phyloP scores from a whole-genome alignment of 768 basidiomycete species.

The Pleurotus salmoneostramineus region DNA sequence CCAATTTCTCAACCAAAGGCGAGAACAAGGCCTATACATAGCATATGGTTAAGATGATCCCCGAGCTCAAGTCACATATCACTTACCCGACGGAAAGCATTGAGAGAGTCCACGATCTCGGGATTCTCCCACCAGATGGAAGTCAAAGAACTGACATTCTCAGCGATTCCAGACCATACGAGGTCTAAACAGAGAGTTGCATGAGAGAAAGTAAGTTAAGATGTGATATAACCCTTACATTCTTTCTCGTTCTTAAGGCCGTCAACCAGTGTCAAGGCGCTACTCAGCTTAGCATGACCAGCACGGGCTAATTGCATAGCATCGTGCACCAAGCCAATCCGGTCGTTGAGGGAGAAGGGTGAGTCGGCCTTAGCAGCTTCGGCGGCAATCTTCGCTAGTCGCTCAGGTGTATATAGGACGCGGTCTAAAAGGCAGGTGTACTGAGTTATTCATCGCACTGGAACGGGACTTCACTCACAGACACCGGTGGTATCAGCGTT shows the following conservation, averaged over 20 bases:
- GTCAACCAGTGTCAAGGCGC: constrained; percentile 69
- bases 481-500: constrained; percentile 89
- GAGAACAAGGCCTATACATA: constrained; percentile 54
- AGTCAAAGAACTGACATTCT: constrained; percentile 48
- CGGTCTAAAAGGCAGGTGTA: constrained; percentile 48
- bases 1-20: constrained; percentile 76
- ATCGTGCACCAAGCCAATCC: constrained; percentile 87
- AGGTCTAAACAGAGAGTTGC: constrained; percentile 45
- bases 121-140: constrained; percentile 84
- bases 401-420: constrained; percentile 79
- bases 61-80: not conserved
- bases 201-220: not conserved
- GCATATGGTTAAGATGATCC: not conserved
- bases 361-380: constrained; percentile 70
- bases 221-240: constrained; percentile 37
- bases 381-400: constrained; percentile 70
- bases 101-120: constrained; percentile 45
- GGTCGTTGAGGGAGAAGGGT: constrained; percentile 77
- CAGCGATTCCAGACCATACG: constrained; percentile 73
- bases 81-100: constrained; percentile 58
- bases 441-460: constrained; percentile 5
- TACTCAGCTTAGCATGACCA: constrained; percentile 74
- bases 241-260: constrained; percentile 73
- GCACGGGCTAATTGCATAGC: constrained; percentile 76
- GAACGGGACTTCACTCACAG: constrained; percentile 48